Evolutionary conservation across 306 rosid genomes (phyloP).

Genomic region (Ormosia semicastrata): DNA sequence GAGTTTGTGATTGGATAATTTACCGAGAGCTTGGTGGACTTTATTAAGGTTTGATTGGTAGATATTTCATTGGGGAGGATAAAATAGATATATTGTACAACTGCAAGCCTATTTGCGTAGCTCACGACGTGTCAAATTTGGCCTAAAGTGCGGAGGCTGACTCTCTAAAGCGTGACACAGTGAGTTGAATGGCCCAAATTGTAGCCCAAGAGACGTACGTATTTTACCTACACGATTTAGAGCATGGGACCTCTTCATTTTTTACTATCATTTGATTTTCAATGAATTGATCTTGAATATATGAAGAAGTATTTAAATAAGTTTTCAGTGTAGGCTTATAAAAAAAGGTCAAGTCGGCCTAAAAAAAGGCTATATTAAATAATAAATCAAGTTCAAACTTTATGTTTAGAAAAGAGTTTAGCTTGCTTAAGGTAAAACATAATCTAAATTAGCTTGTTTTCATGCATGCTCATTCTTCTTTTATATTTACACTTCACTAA

Average conservation of each 20-base stretch:
- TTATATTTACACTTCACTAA: too few species aligned
- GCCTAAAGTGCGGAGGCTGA: conserved; percentile 32
- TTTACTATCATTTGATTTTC: neutral
- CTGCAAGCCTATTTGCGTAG: neutral
- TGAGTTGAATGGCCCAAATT: neutral
- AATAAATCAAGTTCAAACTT: too few species aligned
- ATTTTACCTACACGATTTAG: neutral
- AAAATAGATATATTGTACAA: neutral
- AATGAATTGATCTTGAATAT: too few species aligned
- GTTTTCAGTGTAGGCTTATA: too few species aligned
- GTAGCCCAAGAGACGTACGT: neutral
- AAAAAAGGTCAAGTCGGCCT: too few species aligned
- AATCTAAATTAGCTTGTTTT: too few species aligned
- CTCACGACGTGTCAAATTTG: neutral
- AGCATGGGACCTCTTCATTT: neutral
- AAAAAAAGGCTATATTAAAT: too few species aligned
- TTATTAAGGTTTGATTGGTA: neutral
- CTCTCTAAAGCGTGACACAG: conserved; percentile 19
- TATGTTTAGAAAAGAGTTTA: too few species aligned
- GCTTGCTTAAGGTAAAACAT: too few species aligned
- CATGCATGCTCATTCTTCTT: too few species aligned
- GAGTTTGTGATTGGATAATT: neutral
- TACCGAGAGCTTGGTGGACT: neutral
- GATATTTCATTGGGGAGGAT: neutral
- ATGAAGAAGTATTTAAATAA: too few species aligned